phyloP scores from a whole-genome alignment of 2,329 filamentous ascomycete species.

The Colletotrichum destructivum region DNA sequence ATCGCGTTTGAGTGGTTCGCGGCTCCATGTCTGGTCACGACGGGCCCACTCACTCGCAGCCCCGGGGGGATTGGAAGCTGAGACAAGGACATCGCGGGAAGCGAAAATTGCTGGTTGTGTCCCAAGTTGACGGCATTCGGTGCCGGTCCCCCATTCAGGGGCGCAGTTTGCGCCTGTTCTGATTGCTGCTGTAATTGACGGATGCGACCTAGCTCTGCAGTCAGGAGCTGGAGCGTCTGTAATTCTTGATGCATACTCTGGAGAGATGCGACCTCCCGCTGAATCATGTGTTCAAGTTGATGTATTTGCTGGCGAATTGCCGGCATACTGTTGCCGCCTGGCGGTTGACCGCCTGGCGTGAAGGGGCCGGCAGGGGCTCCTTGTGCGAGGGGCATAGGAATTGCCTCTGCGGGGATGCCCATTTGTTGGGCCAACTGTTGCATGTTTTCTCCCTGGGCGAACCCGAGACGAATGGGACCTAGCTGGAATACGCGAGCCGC shows the following conservation, averaged over 20 bases:
- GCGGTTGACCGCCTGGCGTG: slow-evolving; percentile 42
- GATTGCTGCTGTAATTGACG: slow-evolving; percentile 65
- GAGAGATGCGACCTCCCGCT: slow-evolving; percentile 76
- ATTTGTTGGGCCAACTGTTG: slow-evolving; percentile 78
- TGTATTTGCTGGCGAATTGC: slow-evolving; percentile 73
- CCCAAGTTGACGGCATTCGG: slow-evolving; percentile 44
- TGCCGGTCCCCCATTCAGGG: slow-evolving; percentile 12
- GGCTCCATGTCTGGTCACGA: slow-evolving; percentile 64
- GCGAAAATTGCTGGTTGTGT: slow-evolving; percentile 40
- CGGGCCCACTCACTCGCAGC: slow-evolving; percentile 57
- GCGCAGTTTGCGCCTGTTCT: slow-evolving; percentile 44
- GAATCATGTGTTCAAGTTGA: slow-evolving; percentile 78
- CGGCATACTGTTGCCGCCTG: slow-evolving; percentile 52
- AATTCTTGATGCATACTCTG: slow-evolving; percentile 78
- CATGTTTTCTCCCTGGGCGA: slow-evolving; percentile 80
- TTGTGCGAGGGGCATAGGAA: slow-evolving; percentile 38
- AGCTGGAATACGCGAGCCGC: slow-evolving; percentile 78
- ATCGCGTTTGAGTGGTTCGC: slow-evolving; percentile 65
- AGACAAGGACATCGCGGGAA: slow-evolving; percentile 34
- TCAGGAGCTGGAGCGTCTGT: slow-evolving; percentile 76
- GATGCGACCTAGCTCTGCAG: slow-evolving; percentile 77
- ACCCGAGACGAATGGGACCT: slow-evolving; percentile 81
- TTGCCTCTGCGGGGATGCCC: slow-evolving; percentile 56
- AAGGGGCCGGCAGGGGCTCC: slow-evolving; percentile 39
- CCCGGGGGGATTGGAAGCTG: slow-evolving; percentile 33